Base-by-base conservation (phyloP, 305 asterid species). In the Solanum chacoense region DNA sequence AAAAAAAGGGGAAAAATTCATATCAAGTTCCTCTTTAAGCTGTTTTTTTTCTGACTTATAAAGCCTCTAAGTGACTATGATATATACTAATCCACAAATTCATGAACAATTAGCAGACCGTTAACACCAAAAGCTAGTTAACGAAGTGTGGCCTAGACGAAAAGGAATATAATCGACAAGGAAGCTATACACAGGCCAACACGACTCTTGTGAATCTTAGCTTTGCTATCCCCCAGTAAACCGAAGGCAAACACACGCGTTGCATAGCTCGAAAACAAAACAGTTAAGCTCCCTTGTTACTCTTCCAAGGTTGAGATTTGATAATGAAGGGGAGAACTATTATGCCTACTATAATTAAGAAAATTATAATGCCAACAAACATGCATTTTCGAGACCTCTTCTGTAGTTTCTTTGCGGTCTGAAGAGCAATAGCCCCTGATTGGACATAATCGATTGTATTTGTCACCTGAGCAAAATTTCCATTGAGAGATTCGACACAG, bases 381-480 rank as follows among this genome's bases (percentile, higher is more conserved):
- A 93, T 93, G 91, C 98, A 94, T 86, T 95, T 96, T 92, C 95
- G 94, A 85, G 98, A 94, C 65, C 84, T 94, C 90, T 90, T 94
- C 91, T 93, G 96, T 94, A 96, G 88, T 77, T 87, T 89, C 90
- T 95, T 96, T 7, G 98, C 95, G 11, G 95, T 94, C 89, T 96
- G 95, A 83, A 96, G 98, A 89, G 97, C 96, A 90, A 92, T 94
- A 22, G 95, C 91, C 11, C 98, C 98, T 94, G 90, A 90, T 45
- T 92, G 88, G 67, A 96, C 98, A 75, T 95, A 96, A 86, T 95
- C 98, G 87, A 94, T 94, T 85, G 98, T 92, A 90, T 94, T 95
- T 90, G 76, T 90, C 77, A 96, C 98, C 98, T 95, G 88, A 78
- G 80, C 89, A 90, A 87, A 73, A 84, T 85, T 45, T 85, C 87